Evolutionary conservation across 306 rosid species (phyloP).

Genomic region (Astragalus glycyphyllos): DNA sequence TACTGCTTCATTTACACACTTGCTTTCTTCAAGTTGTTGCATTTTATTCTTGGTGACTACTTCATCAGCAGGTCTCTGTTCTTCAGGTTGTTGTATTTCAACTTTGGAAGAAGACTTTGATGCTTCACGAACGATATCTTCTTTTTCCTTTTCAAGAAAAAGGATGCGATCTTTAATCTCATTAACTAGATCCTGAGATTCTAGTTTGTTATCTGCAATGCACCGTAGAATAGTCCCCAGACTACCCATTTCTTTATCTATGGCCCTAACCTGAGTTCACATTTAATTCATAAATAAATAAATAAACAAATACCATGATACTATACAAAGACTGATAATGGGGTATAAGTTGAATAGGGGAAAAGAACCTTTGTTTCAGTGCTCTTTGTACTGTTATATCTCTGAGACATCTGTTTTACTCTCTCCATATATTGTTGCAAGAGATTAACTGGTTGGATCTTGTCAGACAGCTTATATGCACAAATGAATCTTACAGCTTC

Average conservation of each 20-base stretch:
- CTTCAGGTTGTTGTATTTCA: neutral
- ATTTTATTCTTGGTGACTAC: neutral
- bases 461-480: constrained; percentile 53
- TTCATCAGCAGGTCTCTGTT: neutral
- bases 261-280: constrained; percentile 49
- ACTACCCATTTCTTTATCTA: constrained; percentile 48
- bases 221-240: constrained; percentile 47
- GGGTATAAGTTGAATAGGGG: too few species aligned
- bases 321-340: too few species aligned
- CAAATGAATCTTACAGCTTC: constrained; percentile 66
- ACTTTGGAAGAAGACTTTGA: neutral
- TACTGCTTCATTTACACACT: neutral
- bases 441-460: constrained; percentile 50
- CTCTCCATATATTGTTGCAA: constrained; percentile 41
- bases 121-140: constrained; percentile 9
- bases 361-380: constrained; percentile 43
- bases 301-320: neutral
- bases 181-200: constrained; percentile 40
- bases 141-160: constrained; percentile 36
- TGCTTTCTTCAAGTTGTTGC: neutral
- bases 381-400: neutral
- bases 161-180: constrained; percentile 44
- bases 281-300: constrained; percentile 8
- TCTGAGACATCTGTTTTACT: neutral
- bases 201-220: constrained; percentile 53